Base-by-base conservation (phyloP, 257 asterid genomes). In the Petunia secreta region DNA sequence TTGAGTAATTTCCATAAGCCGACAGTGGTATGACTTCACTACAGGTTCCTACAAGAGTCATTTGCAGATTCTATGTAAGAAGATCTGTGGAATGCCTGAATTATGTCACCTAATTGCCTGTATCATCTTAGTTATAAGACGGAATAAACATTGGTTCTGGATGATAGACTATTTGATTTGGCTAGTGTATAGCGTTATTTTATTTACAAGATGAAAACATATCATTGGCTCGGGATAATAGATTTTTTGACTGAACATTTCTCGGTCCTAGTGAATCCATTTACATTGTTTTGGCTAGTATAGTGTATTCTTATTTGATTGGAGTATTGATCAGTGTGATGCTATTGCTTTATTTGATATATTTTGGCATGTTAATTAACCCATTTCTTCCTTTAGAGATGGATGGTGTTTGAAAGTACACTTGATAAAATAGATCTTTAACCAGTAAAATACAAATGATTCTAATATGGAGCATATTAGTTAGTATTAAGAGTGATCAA, bases 361-460 rank as follows among this genome's bases (percentile, higher is more conserved):
- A 73, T 50, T 73, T 46, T 3, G 39, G 5, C 78, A 11, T 73
- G 50, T 50, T 50, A 50, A 50, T 11, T 7, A 41, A 50, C 4
- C 62, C 50, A 60, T 37, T 2, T 13, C 25, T 73, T 50, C 46
- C 62, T 50, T 73, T 6, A 36, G 8, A 73, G n/a, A 11, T 73
- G 53, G 8, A 53, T 3, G 1, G 44, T 36, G 43, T 15, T 5
- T 50, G 63, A 41, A 50, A 11, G 13, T 34, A 50, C 43, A 34
- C 78, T 50, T 36, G 62, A 44, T 50, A 73, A 38, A 50, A 11
- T 73, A 5, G 34, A 13, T 25, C 7, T 25, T 5, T 58, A 48
- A 71, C 77, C 60, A 48, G 44, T 48, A 34, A 71, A 5, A 25
- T 44, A 71, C 75, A 3, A 37, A 50, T 73, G 78, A 50, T 48